Evolutionary conservation across 75 land plant genomes (phyloP).

Genomic region (Pinus albicaulis): DNA sequence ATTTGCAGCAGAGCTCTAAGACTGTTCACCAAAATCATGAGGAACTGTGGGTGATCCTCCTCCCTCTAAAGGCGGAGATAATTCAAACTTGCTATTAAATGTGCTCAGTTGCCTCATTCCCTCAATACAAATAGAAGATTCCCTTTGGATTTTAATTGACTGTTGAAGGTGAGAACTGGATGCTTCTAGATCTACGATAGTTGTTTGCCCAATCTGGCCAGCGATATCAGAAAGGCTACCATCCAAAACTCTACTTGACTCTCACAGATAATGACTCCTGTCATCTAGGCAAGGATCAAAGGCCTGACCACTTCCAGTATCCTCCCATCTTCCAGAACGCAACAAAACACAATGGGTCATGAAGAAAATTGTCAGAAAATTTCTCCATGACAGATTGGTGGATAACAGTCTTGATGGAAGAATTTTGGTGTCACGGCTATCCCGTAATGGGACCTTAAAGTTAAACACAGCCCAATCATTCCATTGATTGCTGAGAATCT

Average conservation of each 20-base stretch:
- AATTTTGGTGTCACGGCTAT: too few species aligned
- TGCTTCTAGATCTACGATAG: conserved; percentile 2
- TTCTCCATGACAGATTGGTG: too few species aligned
- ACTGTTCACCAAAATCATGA: neutral
- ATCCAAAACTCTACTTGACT: conserved; percentile 3
- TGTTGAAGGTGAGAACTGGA: neutral
- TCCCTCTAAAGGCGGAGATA: neutral
- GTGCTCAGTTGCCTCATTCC: neutral
- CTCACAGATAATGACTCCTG: neutral
- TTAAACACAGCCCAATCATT: too few species aligned
- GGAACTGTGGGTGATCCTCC: neutral
- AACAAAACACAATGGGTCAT: too few species aligned
- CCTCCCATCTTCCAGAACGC: neutral
- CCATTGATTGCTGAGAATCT: too few species aligned
- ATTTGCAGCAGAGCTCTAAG: neutral
- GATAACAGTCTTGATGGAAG: too few species aligned
- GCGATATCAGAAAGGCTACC: neutral
- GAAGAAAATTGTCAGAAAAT: too few species aligned
- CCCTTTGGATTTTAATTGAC: conserved; percentile 1
- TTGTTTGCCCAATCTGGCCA: neutral
- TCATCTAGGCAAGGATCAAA: neutral
- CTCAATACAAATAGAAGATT: neutral
- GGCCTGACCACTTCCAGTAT: neutral
- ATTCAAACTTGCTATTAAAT: neutral
- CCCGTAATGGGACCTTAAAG: too few species aligned